phyloP scores from a whole-genome alignment of 1,284 basidiomycete species.

The Meira miltonrushii region DNA sequence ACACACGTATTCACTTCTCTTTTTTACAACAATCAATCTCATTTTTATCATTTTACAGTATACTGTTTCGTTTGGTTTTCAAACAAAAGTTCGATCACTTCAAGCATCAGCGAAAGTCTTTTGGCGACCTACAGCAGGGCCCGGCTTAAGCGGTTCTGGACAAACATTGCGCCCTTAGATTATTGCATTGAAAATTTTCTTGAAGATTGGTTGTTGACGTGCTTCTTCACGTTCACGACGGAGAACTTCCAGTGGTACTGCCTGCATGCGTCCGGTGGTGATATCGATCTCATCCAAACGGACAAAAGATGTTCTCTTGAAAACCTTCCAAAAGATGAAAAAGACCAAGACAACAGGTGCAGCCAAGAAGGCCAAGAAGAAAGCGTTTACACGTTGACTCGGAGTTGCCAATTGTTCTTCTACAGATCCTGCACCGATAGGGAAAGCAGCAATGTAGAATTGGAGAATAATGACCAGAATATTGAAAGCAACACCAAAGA shows the following conservation, averaged over 20 bases:
- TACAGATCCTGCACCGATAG: slow-evolving; percentile 43
- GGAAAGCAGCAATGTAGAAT: slow-evolving; percentile 33
- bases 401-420: background rate
- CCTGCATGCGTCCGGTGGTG: slow-evolving; percentile 41
- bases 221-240: slow-evolving; percentile 45
- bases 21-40: no score
- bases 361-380: slow-evolving; percentile 57
- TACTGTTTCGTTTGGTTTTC: no score
- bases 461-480: slow-evolving; percentile 49
- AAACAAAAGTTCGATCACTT: no score
- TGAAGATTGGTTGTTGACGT: slow-evolving; percentile 22
- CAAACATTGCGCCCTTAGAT: slow-evolving; percentile 24
- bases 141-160: no score
- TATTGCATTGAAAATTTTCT: slow-evolving; percentile 32
- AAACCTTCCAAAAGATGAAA: slow-evolving; percentile 31
- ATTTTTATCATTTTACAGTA: no score
- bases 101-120: no score
- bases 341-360: slow-evolving; percentile 32
- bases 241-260: slow-evolving; percentile 40
- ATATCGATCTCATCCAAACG: slow-evolving; percentile 43
- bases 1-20: no score
- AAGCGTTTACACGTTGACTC: slow-evolving; percentile 51
- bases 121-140: no score
- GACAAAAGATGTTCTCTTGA: slow-evolving; percentile 27
- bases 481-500: slow-evolving; percentile 51